Evolutionary conservation across 192 early-diverging fungal species (phyloP).

Genomic region (Coemansia sp.): DNA sequence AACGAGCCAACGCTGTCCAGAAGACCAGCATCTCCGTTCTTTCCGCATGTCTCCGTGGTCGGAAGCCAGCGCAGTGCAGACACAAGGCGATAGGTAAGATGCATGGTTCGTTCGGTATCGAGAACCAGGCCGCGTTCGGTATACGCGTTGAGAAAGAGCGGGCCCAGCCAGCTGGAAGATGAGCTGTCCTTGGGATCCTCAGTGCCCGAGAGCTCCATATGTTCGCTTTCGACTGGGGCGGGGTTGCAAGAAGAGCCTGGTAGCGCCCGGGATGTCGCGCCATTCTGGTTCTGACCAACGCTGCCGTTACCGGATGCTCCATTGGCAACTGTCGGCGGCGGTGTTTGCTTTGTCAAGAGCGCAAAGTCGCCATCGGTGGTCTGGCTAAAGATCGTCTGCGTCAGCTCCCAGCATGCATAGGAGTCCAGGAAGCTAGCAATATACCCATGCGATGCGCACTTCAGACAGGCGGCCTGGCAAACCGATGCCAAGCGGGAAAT

Average conservation of each 20-base stretch:
- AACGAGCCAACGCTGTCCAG: background rate
- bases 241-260: background rate
- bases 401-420: conserved; percentile 43
- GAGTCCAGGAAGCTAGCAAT: conserved; percentile 32
- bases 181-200: background rate
- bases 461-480: conserved; percentile 26
- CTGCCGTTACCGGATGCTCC: too few relatives aligned
- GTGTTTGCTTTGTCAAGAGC: conserved; percentile 17
- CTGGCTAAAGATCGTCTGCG: conserved; percentile 31
- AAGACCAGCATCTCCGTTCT: background rate
- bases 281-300: background rate
- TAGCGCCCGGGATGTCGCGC: background rate
- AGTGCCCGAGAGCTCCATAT: background rate
- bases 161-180: conserved; percentile 29
- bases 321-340: background rate
- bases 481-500: conserved; percentile 14
- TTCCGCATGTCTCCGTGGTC: conserved; percentile 3
- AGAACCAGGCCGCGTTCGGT: conserved; percentile 64
- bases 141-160: conserved; percentile 58
- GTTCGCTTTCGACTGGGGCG: background rate
- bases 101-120: conserved; percentile 60
- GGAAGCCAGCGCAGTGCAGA: conserved; percentile 35
- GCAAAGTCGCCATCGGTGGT: conserved; percentile 54
- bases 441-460: conserved; percentile 23
- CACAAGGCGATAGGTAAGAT: conserved; percentile 27